These are phyloP conservation scores for Magnolia officinalis DNA, from an alignment of 164 flowering plant species.

Conservation along the genomic window DNA sequence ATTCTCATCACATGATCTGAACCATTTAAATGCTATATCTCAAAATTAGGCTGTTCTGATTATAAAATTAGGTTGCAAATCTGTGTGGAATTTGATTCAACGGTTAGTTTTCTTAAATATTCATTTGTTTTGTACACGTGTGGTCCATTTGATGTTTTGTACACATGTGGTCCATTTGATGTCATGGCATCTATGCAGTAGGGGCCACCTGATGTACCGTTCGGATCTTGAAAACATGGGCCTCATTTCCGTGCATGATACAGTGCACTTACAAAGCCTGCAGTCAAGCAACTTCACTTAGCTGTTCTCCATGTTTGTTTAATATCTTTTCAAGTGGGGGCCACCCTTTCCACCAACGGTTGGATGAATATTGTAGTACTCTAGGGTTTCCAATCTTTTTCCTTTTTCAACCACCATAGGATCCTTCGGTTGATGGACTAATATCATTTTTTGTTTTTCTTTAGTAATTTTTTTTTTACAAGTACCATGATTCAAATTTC, in stretches of 20 bases:
- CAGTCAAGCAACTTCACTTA: background rate
- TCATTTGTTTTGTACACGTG: background rate
- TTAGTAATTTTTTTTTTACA: no score
- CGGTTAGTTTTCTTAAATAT: background rate
- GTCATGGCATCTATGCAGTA: background rate
- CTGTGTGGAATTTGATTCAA: no score
- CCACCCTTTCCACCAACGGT: background rate
- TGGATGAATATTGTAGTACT: background rate
- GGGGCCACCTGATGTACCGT: background rate
- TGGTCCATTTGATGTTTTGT: background rate
- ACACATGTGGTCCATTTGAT: background rate
- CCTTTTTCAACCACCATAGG: background rate
- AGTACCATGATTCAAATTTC: no score
- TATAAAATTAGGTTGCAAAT: no score
- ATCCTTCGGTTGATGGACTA: no score
- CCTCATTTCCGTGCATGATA: background rate
- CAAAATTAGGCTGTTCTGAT: no score
- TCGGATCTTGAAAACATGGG: background rate
- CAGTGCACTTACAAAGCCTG: background rate
- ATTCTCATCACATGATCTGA: no score
- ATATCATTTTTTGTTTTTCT: no score
- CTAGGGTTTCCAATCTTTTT: background rate
- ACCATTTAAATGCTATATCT: no score
- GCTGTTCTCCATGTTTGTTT: background rate
- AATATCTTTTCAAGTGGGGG: background rate